Percentiles rank a stretch among this genome's conserved stretches.
Conservation (phyloP, 1,284 basidiomycete species). For the Leccinum huronense region DNA sequence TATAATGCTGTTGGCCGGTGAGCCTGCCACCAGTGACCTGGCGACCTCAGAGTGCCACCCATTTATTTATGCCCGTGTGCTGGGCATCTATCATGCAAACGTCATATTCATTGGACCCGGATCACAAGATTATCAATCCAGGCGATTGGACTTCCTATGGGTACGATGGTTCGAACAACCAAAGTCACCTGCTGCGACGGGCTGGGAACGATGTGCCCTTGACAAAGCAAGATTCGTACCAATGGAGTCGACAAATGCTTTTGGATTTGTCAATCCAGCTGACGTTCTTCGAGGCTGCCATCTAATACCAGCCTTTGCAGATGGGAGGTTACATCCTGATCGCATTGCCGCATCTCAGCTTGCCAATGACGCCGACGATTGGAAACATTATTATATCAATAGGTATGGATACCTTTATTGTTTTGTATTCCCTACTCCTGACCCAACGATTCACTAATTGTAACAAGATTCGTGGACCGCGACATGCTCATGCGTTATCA, state of each 20-base stretch:
- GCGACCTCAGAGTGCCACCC: no score
- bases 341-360: not conserved
- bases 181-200: not conserved
- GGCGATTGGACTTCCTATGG: not conserved
- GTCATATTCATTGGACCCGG: not conserved
- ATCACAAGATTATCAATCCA: not conserved
- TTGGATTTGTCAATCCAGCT: not conserved
- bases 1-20: no score
- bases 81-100: not conserved
- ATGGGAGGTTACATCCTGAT: not conserved
- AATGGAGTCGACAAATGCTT: not conserved
- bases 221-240: not conserved
- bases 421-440: not conserved
- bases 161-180: not conserved
- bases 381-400: not conserved
- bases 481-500: not conserved
- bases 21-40: no score
- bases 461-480: not conserved
- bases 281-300: not conserved
- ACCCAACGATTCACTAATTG: not conserved
- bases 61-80: not conserved
- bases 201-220: not conserved
- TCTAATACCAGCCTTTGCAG: not conserved
- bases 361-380: not conserved
- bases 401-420: not conserved